Evolutionary conservation across 164 flowering plant species (phyloP), one percentile per base, ranked within the genome.

Genomic region (Houttuynia cordata): DNA sequence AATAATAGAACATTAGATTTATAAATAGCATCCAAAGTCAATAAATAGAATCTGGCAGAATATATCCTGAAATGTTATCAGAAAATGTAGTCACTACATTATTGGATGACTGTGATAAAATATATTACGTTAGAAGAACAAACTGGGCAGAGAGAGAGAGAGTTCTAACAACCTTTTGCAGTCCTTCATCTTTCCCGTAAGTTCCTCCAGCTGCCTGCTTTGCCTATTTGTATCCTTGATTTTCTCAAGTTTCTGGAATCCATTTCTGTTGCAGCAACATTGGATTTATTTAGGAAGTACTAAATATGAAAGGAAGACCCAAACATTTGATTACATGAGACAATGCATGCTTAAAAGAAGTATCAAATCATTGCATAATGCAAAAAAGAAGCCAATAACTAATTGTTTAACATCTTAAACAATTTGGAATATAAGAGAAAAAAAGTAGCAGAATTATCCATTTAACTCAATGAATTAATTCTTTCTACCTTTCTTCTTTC

Each of bases 201-300:
- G 88, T 72, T 87, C 95, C 64, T 87, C 95, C 74, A 87, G 65
- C 66, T 87, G 91, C 70, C 87, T 71, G 64, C 85, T 84, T 75
- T 79, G 85, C 70, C 95, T 73, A 65, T 68, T 84, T 7, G 78
- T 56, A 51, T 87, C 95, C 64, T 87, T 87, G 62, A 87, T 76
- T 75, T 87, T 87, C 65, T 87, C 95, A 82, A 87, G 60, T 66
- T 81, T 87, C 78, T 84, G 95, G 62, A 87, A 87, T 54, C 91
- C 91, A 81, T 83, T 87, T 62, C 91, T 87, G 79, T 25, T 63
- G 49, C 23, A 42, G 37, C 10, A 37, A 47, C 53, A 47, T 59
- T 14, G 15, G 4, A 57, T 14, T 37, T 13, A 12, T 4, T 25
- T 25, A 12, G 7, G 30, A 1, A 41, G 51, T 20, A 22, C 30